phyloP scores from a whole-genome alignment of 2,329 filamentous ascomycete species.

The Cladosporium sp. region DNA sequence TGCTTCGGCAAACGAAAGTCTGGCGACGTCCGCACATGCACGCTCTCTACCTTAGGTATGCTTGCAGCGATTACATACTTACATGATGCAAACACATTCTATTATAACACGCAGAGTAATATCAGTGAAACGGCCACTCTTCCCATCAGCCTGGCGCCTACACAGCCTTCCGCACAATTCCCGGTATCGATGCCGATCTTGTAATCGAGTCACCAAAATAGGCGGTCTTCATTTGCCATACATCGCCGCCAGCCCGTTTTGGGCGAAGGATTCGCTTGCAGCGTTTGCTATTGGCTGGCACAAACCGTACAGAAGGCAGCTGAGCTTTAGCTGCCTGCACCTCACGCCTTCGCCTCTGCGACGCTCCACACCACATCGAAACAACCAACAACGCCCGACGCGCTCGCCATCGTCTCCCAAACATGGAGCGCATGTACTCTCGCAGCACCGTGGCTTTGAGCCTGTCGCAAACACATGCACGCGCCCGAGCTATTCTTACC shows the following conservation, averaged over 20 bases:
- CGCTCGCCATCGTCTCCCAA: background rate
- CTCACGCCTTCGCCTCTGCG: constrained; percentile 2
- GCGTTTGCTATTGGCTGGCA: background rate
- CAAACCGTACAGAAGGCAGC: background rate
- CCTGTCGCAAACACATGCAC: background rate
- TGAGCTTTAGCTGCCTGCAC: constrained; percentile 6
- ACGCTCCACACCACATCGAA: background rate
- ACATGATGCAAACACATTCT: background rate
- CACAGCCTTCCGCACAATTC: background rate
- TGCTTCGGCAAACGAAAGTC: background rate
- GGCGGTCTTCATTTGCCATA: background rate
- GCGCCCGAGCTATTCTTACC: background rate
- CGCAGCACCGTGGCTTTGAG: background rate
- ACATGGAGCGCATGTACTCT: background rate
- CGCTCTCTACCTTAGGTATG: background rate
- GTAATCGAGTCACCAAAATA: background rate
- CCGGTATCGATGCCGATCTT: background rate
- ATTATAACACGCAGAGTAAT: too few relatives aligned
- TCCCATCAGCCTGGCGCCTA: background rate
- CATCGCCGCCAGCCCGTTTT: background rate
- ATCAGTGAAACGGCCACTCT: background rate
- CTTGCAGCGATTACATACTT: background rate
- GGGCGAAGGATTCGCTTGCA: background rate
- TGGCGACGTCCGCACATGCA: background rate
- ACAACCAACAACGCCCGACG: background rate